phyloP scores from a whole-genome alignment of 345 rosid species.

The Durio zibethinus region DNA sequence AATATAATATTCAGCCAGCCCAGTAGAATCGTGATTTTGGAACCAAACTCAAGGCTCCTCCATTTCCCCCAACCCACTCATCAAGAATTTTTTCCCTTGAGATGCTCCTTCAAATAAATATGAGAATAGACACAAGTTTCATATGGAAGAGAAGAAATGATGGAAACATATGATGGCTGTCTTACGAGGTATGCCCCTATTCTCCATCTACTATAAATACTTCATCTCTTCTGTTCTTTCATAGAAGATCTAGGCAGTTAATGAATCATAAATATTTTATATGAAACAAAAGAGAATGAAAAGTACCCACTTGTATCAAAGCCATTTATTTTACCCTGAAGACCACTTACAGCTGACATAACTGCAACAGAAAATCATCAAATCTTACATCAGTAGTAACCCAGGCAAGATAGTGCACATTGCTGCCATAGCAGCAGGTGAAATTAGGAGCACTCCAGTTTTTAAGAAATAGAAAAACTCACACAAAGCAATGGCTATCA shows the following conservation, averaged over 20 bases:
- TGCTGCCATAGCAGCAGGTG: neutral
- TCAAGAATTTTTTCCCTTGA: neutral
- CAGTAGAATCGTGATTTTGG: neutral
- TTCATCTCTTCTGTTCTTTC: conserved; percentile 7
- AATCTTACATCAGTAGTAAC: conserved; percentile 1
- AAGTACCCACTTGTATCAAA: conserved; percentile 69
- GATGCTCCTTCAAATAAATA: neutral
- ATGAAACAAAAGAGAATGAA: conserved; percentile 18
- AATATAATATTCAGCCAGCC: neutral
- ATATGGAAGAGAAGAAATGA: neutral
- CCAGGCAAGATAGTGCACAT: neutral
- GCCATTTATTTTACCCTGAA: conserved; percentile 68
- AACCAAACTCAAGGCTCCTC: neutral
- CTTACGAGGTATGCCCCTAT: neutral
- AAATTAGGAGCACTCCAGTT: neutral
- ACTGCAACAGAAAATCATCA: conserved; percentile 46
- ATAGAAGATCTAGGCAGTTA: neutral
- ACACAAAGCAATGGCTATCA: neutral
- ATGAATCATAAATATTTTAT: neutral
- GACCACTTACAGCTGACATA: conserved; percentile 97
- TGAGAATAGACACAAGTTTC: neutral
- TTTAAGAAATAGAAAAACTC: neutral
- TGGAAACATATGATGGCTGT: neutral
- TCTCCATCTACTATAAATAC: neutral
- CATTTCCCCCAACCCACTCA: neutral